These are phyloP conservation scores for Podospora pseudocomata DNA, from an alignment of 495 filamentous ascomycete species.

Conservation along the genomic window DNA sequence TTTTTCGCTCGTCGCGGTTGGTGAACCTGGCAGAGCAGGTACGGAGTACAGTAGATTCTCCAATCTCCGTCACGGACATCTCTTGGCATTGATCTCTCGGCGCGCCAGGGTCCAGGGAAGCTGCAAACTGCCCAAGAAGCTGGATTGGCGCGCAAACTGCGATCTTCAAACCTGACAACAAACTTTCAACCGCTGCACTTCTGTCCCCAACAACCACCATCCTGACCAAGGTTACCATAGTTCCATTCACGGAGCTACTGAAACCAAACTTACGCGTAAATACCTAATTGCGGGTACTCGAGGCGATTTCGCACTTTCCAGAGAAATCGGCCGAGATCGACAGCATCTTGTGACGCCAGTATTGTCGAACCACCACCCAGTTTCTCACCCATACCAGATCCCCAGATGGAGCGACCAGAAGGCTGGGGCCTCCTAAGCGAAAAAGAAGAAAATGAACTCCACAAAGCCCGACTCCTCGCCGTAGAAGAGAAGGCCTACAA, in stretches of 20 bases:
- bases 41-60: no score
- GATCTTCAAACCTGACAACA: background rate
- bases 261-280: background rate
- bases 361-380: background rate
- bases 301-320: background rate
- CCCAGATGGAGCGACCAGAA: slow-evolving; percentile 22
- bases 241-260: background rate
- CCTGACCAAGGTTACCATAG: background rate
- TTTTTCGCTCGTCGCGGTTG: no score
- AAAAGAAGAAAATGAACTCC: slow-evolving; percentile 71
- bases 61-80: no score
- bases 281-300: background rate
- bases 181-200: background rate
- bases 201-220: background rate
- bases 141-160: background rate
- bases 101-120: background rate
- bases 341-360: background rate
- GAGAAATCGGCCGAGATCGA: background rate
- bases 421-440: slow-evolving; percentile 45
- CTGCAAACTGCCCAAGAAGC: background rate
- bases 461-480: slow-evolving; percentile 83
- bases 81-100: background rate
- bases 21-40: no score
- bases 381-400: background rate
- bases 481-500: slow-evolving; percentile 94